These are phyloP conservation scores for Rhynchosporium secalis DNA, from an alignment of 2,329 filamentous ascomycete genomes.

Conservation along the genomic window DNA sequence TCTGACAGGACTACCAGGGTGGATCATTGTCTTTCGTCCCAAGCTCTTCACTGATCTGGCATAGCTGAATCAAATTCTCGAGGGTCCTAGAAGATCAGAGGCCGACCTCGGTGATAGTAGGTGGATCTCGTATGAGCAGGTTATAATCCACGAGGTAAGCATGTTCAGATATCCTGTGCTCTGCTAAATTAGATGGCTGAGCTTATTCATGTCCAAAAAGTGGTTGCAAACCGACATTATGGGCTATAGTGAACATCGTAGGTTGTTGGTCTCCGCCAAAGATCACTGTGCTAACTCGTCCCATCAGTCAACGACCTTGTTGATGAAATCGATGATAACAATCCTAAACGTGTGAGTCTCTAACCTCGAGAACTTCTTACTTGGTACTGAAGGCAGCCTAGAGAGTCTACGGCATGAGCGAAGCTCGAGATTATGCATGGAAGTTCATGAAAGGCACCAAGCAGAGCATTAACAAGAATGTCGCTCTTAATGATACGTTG, in stretches of 20 bases:
- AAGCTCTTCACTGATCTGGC: conserved; percentile 7
- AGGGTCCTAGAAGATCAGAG: background rate
- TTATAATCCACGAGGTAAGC: conserved; percentile 6
- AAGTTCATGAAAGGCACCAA: conserved; percentile 7
- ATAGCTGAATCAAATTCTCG: conserved; percentile 10
- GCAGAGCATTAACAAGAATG: background rate
- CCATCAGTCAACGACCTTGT: background rate
- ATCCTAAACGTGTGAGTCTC: background rate
- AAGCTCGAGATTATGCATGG: conserved; percentile 13
- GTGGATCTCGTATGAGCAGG: conserved; percentile 1
- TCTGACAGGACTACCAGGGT: background rate
- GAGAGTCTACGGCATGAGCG: conserved; percentile 9
- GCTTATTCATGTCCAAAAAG: background rate
- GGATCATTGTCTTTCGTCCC: conserved; percentile 7
- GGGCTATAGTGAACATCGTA: conserved; percentile 8
- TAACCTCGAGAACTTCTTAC: background rate
- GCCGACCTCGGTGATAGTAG: background rate
- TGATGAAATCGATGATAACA: conserved; percentile 3
- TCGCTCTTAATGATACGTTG: conserved; percentile 1
- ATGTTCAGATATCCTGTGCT: background rate
- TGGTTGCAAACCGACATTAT: conserved; percentile 9
- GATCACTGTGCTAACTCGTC: background rate
- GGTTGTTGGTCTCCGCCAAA: background rate
- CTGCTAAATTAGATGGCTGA: background rate
- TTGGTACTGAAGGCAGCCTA: background rate